phyloP scores from a whole-genome alignment of 2,329 filamentous ascomycete species.

The Phaeosphaeria sp. region DNA sequence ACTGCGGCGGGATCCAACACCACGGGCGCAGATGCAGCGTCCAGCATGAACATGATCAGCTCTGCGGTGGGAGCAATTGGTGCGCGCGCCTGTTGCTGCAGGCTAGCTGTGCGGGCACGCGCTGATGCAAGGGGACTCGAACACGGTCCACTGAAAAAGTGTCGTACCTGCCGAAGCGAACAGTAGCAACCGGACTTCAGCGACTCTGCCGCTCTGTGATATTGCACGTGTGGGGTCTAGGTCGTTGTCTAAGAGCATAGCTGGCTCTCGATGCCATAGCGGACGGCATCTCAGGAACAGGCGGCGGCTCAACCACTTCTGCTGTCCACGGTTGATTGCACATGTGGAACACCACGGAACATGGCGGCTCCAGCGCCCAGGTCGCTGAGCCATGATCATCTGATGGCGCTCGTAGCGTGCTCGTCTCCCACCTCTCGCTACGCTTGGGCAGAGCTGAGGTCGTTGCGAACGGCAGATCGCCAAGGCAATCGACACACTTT shows the following conservation, averaged over 20 bases:
- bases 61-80: slow-evolving; percentile 33
- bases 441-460: not conserved
- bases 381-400: slow-evolving; percentile 19
- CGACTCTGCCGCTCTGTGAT: slow-evolving; percentile 2
- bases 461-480: not conserved
- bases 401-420: slow-evolving; percentile 16
- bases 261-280: not conserved
- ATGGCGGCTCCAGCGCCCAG: slow-evolving; percentile 9
- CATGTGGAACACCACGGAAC: slow-evolving; percentile 4
- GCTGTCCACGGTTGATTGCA: slow-evolving; percentile 11
- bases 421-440: slow-evolving; percentile 5
- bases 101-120: slow-evolving; percentile 36
- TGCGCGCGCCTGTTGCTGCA: slow-evolving; percentile 29
- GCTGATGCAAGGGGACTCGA: slow-evolving; percentile 47
- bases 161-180: slow-evolving; percentile 49
- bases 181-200: slow-evolving; percentile 23
- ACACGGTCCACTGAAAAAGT: slow-evolving; percentile 41
- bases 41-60: slow-evolving; percentile 15
- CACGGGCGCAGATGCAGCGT: not conserved
- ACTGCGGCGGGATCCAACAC: slow-evolving; percentile 11
- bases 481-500: not conserved
- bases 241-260: not conserved
- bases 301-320: slow-evolving; percentile 14
- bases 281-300: slow-evolving; percentile 7
- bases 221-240: not conserved